A percentile compares a stretch with the other conserved stretches of the same genome.
phyloP scores from a whole-genome alignment of 1,284 basidiomycete genomes.

The Marasmius oreades region DNA sequence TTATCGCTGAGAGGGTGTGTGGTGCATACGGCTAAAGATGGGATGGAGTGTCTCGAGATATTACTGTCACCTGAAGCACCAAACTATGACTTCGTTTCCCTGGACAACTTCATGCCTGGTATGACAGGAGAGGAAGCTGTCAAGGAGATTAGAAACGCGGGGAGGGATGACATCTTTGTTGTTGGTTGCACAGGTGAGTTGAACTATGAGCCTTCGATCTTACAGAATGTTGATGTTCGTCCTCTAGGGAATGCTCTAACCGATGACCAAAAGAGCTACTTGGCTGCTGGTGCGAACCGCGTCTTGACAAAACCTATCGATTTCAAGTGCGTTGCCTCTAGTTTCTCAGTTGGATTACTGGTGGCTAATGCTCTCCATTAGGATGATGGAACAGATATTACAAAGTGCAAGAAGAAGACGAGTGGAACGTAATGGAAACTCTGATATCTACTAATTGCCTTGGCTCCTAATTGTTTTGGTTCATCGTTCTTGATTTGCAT shows the following conservation, averaged over 20 bases:
- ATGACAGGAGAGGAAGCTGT: conserved; percentile 28
- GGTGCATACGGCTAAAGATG: conserved; percentile 47
- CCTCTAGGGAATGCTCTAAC: conserved; percentile 13
- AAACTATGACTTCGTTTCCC: conserved; percentile 21
- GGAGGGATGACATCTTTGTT: conserved; percentile 23
- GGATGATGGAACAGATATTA: conserved; percentile 4
- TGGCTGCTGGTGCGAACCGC: conserved; percentile 13
- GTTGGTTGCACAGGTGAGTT: conserved; percentile 9
- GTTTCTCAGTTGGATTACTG: neutral
- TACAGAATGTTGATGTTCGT: neutral
- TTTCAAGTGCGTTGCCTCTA: conserved; percentile 1
- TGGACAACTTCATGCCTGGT: conserved; percentile 27
- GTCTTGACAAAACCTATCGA: conserved; percentile 15
- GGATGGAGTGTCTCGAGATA: conserved; percentile 43
- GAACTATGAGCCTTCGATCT: neutral
- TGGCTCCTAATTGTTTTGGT: neutral
- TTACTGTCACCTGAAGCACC: conserved; percentile 27
- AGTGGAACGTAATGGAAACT: neutral
- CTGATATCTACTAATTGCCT: neutral
- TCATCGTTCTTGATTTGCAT: no score
- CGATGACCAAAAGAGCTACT: conserved; percentile 14
- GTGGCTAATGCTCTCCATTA: neutral
- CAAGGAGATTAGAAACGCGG: conserved; percentile 19
- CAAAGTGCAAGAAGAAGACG: conserved; percentile 7
- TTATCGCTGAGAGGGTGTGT: conserved; percentile 43